These are phyloP conservation scores for Phytophthora pseudosyringae DNA, from an alignment of 352 stramenopile species.

Conservation along the genomic window DNA sequence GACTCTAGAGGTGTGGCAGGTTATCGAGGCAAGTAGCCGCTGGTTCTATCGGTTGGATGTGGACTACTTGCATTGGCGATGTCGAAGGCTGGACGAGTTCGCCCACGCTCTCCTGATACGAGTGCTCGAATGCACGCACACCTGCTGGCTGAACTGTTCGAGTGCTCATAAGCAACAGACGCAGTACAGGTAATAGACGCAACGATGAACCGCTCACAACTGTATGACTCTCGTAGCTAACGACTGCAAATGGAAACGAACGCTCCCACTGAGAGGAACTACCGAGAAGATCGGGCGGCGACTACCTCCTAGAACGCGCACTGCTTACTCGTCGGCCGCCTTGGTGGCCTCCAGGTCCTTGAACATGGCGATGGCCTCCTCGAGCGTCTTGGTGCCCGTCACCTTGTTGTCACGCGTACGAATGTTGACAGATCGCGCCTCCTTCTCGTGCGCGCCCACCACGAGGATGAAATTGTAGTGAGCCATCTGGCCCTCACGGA, in stretches of 20 bases:
- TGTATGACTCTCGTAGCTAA: constrained; percentile 22
- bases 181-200: constrained; percentile 37
- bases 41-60: constrained; percentile 89
- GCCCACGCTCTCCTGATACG: constrained; percentile 73
- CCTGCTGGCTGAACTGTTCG: constrained; percentile 72
- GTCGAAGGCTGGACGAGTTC: constrained; percentile 78
- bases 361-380: constrained; percentile 95
- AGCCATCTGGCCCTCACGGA: constrained; percentile 95
- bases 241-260: constrained; percentile 24
- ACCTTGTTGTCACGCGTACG: constrained; percentile 95
- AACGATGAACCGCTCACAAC: constrained; percentile 15
- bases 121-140: constrained; percentile 76
- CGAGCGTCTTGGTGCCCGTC: constrained; percentile 93
- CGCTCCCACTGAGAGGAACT: constrained; percentile 8
- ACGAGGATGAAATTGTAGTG: constrained; percentile 99
- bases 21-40: constrained; percentile 61
- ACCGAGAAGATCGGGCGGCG: background rate
- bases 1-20: constrained; percentile 60
- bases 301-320: constrained; percentile 10
- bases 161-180: constrained; percentile 39
- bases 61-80: constrained; percentile 84
- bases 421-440: constrained; percentile 93
- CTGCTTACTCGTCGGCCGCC: constrained; percentile 62
- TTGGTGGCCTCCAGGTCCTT: constrained; percentile 84
- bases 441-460: constrained; percentile 93